phyloP scores from a whole-genome alignment of 2,329 filamentous ascomycete genomes.

The Fonsecaea multimorphosa region DNA sequence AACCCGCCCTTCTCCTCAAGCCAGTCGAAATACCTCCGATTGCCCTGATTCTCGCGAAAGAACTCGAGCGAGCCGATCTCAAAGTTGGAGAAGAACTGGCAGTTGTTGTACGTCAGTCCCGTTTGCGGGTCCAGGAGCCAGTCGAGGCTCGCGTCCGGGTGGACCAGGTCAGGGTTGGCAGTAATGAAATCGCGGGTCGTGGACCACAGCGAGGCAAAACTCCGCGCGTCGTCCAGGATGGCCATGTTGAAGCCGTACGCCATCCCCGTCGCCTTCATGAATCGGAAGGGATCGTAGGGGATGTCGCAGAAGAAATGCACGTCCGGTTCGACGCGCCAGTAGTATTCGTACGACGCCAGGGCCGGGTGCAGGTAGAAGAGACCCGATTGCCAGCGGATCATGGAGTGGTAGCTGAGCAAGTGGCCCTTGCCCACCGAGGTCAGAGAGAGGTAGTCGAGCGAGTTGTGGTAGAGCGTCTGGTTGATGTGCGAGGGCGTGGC shows the following conservation, averaged over 20 bases:
- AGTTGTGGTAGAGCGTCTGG: conserved; percentile 43
- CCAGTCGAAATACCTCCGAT: conserved; percentile 55
- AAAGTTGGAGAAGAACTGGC: conserved; percentile 60
- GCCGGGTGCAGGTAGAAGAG: conserved; percentile 51
- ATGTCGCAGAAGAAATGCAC: conserved; percentile 62
- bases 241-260: conserved; percentile 60
- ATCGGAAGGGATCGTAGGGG: conserved; percentile 48
- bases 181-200: conserved; percentile 56
- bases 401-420: conserved; percentile 48
- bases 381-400: conserved; percentile 50
- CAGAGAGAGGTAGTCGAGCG: conserved; percentile 45
- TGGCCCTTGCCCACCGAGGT: conserved; percentile 46
- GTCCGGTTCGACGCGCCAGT: conserved; percentile 66
- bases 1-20: conserved; percentile 58
- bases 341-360: conserved; percentile 61
- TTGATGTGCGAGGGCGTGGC: conserved; percentile 42
- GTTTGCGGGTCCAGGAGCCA: conserved; percentile 55
- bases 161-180: conserved; percentile 52
- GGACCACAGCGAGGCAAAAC: conserved; percentile 55
- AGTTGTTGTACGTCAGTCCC: conserved; percentile 52
- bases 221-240: conserved; percentile 53
- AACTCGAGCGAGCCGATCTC: conserved; percentile 59
- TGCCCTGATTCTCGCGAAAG: conserved; percentile 55
- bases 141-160: conserved; percentile 56
- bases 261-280: conserved; percentile 45